These are phyloP conservation scores for Pleurotus eryngii DNA, from an alignment of 768 basidiomycete species.

Conservation along the genomic window DNA sequence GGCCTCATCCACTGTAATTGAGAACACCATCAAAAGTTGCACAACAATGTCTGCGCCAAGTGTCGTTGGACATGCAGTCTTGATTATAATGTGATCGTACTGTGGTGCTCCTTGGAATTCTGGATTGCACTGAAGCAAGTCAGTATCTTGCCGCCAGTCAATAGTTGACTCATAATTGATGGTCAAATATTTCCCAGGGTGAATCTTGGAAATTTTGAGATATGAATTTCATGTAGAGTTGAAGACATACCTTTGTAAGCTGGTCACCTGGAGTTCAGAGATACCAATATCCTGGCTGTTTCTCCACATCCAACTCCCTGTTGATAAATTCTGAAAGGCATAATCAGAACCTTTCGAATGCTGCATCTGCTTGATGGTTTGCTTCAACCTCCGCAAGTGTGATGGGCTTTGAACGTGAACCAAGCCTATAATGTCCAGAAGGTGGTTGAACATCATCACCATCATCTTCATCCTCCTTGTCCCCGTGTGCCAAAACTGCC, in stretches of 20 bases:
- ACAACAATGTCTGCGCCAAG: slow-evolving; percentile 14
- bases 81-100: slow-evolving; percentile 25
- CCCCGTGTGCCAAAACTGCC: slow-evolving; percentile 2
- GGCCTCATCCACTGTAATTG: not conserved
- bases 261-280: too few species aligned
- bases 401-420: slow-evolving; percentile 1
- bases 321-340: slow-evolving; percentile 13
- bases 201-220: not conserved
- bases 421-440: slow-evolving; percentile 8
- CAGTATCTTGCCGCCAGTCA: slow-evolving; percentile 23
- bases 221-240: slow-evolving; percentile 1
- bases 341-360: slow-evolving; percentile 10
- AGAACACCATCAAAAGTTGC: slow-evolving; percentile 20
- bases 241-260: not conserved
- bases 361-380: not conserved
- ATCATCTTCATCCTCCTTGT: not conserved
- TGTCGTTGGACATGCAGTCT: slow-evolving; percentile 10
- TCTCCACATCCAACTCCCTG: not conserved
- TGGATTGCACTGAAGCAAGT: slow-evolving; percentile 28
- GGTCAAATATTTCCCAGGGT: slow-evolving; percentile 12
- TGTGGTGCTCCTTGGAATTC: slow-evolving; percentile 20
- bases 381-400: slow-evolving; percentile 1
- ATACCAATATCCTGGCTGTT: not conserved
- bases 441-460: not conserved
- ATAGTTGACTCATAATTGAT: slow-evolving; percentile 23